Evolutionary conservation across 2,329 filamentous ascomycete genomes (phyloP).

Genomic region (Aspergillus sp.): DNA sequence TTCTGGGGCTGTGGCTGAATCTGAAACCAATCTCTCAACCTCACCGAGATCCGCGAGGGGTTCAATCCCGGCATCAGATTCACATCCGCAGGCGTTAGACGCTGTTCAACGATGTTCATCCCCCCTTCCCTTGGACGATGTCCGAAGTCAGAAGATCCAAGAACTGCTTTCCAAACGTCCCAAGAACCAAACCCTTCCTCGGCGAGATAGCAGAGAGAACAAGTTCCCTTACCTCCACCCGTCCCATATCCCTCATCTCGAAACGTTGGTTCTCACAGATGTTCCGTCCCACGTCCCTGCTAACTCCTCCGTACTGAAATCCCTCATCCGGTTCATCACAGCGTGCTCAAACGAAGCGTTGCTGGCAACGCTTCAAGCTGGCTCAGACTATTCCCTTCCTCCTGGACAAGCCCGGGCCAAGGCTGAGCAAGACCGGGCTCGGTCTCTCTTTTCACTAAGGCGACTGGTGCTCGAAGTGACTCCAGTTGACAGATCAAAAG

Average conservation of each 20-base stretch:
- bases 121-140: constrained; percentile 18
- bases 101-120: constrained; percentile 17
- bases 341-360: constrained; percentile 55
- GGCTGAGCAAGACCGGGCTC: constrained; percentile 49
- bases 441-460: constrained; percentile 53
- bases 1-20: not conserved
- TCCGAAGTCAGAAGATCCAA: constrained; percentile 33
- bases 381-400: constrained; percentile 58
- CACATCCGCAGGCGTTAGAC: constrained; percentile 4
- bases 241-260: constrained; percentile 53
- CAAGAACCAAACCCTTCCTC: constrained; percentile 26
- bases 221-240: constrained; percentile 48
- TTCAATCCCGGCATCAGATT: not conserved
- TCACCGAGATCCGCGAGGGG: not conserved
- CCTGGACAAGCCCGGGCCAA: constrained; percentile 51
- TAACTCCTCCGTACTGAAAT: constrained; percentile 40
- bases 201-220: constrained; percentile 24
- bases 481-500: constrained; percentile 23
- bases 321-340: constrained; percentile 54
- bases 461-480: constrained; percentile 57
- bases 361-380: constrained; percentile 52
- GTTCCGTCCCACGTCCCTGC: constrained; percentile 47
- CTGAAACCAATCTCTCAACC: not conserved
- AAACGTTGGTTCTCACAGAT: constrained; percentile 56
- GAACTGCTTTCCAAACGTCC: constrained; percentile 39